Evolutionary conservation across 78 protist species (phyloP).

Genomic region (Diacronema lutheri): DNA sequence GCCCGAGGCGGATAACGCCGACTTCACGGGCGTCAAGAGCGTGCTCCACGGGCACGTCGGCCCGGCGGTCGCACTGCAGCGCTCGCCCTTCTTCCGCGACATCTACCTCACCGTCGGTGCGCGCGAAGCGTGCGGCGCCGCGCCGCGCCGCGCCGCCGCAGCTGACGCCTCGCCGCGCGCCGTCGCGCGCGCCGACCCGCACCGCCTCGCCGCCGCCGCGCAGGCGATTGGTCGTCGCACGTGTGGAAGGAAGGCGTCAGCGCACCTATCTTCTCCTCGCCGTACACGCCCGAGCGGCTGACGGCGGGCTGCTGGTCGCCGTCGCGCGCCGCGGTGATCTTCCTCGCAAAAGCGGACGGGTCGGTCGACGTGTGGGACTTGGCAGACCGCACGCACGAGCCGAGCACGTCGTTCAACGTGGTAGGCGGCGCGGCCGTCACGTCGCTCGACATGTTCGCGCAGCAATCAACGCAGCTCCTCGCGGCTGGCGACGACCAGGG

Average conservation of each 20-base stretch:
- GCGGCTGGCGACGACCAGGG: constrained; percentile 31
- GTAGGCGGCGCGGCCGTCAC: neutral
- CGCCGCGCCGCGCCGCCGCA: no score
- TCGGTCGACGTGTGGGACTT: constrained; percentile 42
- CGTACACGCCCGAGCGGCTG: neutral
- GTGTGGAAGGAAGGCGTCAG: neutral
- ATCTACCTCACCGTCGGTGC: neutral
- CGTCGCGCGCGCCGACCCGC: neutral
- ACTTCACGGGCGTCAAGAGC: neutral
- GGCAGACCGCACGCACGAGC: constrained; percentile 46
- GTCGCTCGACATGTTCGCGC: neutral
- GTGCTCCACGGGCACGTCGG: constrained; percentile 10
- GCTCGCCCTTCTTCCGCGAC: constrained; percentile 29
- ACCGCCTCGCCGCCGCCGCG: no score
- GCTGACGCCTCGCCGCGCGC: no score
- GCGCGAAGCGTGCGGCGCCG: no score
- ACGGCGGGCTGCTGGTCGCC: constrained; percentile 15
- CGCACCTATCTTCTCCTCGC: neutral
- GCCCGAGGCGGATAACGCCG: neutral
- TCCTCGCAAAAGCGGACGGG: constrained; percentile 1
- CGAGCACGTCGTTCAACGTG: neutral
- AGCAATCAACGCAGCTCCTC: neutral
- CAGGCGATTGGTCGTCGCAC: constrained; percentile 37
- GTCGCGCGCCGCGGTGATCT: constrained; percentile 14
- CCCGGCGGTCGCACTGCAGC: constrained; percentile 5